Base-by-base conservation (phyloP, 306 rosid species). In the Rosa chinensis region DNA sequence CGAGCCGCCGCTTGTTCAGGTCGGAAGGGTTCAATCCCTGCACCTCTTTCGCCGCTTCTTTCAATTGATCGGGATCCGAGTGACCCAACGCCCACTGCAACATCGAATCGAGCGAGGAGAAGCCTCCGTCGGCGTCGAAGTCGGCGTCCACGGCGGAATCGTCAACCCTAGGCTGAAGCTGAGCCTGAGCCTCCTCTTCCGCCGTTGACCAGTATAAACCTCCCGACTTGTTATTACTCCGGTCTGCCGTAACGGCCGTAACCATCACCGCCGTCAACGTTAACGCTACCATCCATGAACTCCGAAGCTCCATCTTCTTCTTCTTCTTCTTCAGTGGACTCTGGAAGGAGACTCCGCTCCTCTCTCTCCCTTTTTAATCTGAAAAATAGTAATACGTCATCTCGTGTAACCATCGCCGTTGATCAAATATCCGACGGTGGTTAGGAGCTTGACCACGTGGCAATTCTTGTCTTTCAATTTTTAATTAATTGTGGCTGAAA, bases 61-160 rank as follows among this genome's bases (percentile, higher is more conserved):
- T 92, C 44, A 94, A 79, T 80, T 86, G 87, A 59, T 78, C 89
- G 1, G 97, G 91, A 86, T 94, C 92, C 76, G 99, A 92, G 82
- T 94, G 89, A 59, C 97, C 89, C 73, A 94, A 87, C 32, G 99
- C 97, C 99, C 99, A 94, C 80, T 94, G 97, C 23, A 94, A 67
- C 97, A 94, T 92, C 72, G 95, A 80, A 45, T 94, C 99, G 48
- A 94, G 88, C 8, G 99, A 92, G 71, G 97, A 84, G 74, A 94
- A 94, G 32, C 95, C 97, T 63, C 97, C 99, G 58, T 92, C 97
- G 73, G 97, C 97, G 48, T 91, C 93, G 13, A 85, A 82, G 64
- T 80, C 89, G 44, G 76, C 85, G 1, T 70, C 67, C 23, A 59
- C 77, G 42, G 70, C 20, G 79, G 87, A 74, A 48, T 74, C 82